Percentiles rank a stretch among this genome's conserved stretches.
These are phyloP conservation scores for Calycina herbarum DNA, from an alignment of 2,329 filamentous ascomycete genomes.

Conservation along the genomic window DNA sequence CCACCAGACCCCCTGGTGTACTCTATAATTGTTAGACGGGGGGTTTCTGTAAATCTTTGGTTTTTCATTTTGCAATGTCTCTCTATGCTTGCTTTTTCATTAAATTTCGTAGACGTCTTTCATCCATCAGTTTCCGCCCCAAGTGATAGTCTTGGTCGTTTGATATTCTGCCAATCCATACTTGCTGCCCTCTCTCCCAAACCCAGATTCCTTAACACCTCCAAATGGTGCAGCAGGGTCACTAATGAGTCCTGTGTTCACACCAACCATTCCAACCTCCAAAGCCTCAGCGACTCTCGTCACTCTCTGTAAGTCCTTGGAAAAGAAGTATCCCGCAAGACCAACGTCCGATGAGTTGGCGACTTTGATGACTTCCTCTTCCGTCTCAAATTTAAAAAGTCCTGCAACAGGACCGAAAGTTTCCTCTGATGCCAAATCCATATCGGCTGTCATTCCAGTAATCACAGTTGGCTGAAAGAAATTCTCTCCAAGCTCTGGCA, in stretches of 20 bases:
- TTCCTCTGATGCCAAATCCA: conserved; percentile 84
- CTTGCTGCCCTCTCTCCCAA: conserved; percentile 55
- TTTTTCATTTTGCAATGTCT: no score
- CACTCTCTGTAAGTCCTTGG: conserved; percentile 58
- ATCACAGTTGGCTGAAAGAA: conserved; percentile 92
- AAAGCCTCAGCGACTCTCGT: conserved; percentile 66
- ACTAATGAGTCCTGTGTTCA: conserved; percentile 70
- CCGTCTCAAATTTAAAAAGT: conserved; percentile 83
- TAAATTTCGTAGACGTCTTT: not conserved
- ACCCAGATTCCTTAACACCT: conserved; percentile 57
- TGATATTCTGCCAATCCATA: conserved; percentile 55
- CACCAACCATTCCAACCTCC: conserved; percentile 84
- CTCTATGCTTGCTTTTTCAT: no score
- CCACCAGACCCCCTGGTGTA: no score
- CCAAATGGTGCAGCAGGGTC: conserved; percentile 57
- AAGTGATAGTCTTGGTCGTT: conserved; percentile 48
- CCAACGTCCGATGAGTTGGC: conserved; percentile 85
- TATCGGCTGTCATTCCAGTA: conserved; percentile 79
- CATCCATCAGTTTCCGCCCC: conserved; percentile 51
- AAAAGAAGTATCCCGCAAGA: conserved; percentile 93
- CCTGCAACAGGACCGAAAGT: conserved; percentile 95
- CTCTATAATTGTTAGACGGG: no score
- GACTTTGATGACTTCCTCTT: conserved; percentile 81
- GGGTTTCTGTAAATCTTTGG: no score
- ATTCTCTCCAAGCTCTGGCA: conserved; percentile 75